A percentile compares a stretch with the other conserved stretches of the same genome.
Evolutionary conservation across 1,284 basidiomycete genomes (phyloP).

Genomic region (Pulveroboletus sp.): DNA sequence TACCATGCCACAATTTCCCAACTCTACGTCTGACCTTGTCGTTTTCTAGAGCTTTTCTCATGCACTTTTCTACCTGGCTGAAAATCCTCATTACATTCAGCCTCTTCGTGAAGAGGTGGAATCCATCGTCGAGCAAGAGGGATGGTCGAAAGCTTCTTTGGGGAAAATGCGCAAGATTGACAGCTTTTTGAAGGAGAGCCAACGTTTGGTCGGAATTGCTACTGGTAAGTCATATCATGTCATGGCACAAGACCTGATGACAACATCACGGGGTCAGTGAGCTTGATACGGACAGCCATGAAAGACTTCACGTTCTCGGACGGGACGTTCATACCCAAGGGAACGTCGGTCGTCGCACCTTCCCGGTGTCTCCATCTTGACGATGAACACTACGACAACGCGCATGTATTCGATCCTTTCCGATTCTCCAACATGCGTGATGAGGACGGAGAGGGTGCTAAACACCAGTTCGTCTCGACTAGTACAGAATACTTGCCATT

Average conservation of each 20-base stretch:
- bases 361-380: conserved; percentile 31
- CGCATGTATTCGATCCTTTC: conserved; percentile 36
- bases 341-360: conserved; percentile 32
- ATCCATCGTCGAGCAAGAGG: not conserved
- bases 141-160: conserved; percentile 44
- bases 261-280: not conserved
- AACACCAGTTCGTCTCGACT: conserved; percentile 22
- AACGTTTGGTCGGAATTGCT: conserved; percentile 35
- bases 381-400: conserved; percentile 24
- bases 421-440: conserved; percentile 31
- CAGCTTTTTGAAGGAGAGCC: conserved; percentile 41
- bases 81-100: conserved; percentile 39
- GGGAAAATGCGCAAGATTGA: conserved; percentile 46
- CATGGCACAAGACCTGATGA: not conserved
- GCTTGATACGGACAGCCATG: not conserved
- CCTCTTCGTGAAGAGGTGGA: conserved; percentile 47
- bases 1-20: not conserved
- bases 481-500: conserved; percentile 11
- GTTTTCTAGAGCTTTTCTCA: conserved; percentile 33
- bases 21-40: not conserved
- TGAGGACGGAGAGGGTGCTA: conserved; percentile 10
- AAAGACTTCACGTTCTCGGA: not conserved
- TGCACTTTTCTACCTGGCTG: conserved; percentile 39
- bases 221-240: conserved; percentile 22
- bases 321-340: conserved; percentile 43